A percentile compares a stretch with the other conserved stretches of the same genome.
These are phyloP conservation scores for Periconia sp. DNA, from an alignment of 2,329 filamentous ascomycete genomes.

Conservation along the genomic window DNA sequence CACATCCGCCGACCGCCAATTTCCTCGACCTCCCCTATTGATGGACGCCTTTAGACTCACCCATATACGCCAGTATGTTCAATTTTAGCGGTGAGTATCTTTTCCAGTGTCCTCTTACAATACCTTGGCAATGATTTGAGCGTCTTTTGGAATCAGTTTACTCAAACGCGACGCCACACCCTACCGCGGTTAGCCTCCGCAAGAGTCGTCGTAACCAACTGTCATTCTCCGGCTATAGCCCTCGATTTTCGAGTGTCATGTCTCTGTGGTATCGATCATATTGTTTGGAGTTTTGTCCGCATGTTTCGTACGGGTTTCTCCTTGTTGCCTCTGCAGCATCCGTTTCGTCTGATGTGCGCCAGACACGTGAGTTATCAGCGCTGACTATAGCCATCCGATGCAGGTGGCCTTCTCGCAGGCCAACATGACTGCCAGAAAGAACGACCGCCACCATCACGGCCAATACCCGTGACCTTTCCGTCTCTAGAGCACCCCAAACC, in stretches of 20 bases:
- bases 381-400: conserved; percentile 31
- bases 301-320: conserved; percentile 25
- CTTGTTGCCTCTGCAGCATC: conserved; percentile 24
- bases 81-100: conserved; percentile 44
- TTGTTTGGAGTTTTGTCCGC: conserved; percentile 10
- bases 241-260: not conserved
- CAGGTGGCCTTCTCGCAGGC: conserved; percentile 46
- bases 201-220: not conserved
- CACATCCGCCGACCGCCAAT: conserved; percentile 4
- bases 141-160: conserved; percentile 3
- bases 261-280: conserved; percentile 1
- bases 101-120: conserved; percentile 2
- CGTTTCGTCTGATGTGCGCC: conserved; percentile 32
- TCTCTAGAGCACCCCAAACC: conserved; percentile 48
- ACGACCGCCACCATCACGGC: conserved; percentile 55
- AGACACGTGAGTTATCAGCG: conserved; percentile 32
- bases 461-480: conserved; percentile 61
- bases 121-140: conserved; percentile 1
- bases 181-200: conserved; percentile 11
- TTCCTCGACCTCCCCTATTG: conserved; percentile 7
- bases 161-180: conserved; percentile 11
- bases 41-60: not conserved
- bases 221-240: not conserved
- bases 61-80: conserved; percentile 35
- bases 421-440: conserved; percentile 47